Percentiles rank a stretch among this genome's conserved stretches.
Evolutionary conservation across 805 yeast species (phyloP).

Genomic region (Brettanomyces nanus): DNA sequence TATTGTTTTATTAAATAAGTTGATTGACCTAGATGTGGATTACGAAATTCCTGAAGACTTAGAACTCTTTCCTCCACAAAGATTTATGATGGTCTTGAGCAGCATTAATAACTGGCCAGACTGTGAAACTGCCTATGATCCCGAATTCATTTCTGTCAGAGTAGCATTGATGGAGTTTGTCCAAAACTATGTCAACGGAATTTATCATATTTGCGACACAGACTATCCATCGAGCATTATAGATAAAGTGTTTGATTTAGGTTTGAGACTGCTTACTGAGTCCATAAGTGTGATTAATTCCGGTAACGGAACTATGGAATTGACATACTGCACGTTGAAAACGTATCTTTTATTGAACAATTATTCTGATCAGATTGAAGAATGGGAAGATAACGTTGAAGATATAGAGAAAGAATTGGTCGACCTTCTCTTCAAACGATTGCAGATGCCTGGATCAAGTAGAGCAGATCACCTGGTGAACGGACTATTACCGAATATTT

Average conservation of each 20-base stretch:
- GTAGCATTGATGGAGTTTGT: slow-evolving; percentile 41
- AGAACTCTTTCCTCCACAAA: slow-evolving; percentile 51
- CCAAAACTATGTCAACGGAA: slow-evolving; percentile 22
- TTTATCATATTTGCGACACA: slow-evolving; percentile 20
- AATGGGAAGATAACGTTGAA: slow-evolving; percentile 27
- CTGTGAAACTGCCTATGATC: slow-evolving; percentile 52
- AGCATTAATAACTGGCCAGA: slow-evolving; percentile 52
- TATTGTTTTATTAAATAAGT: slow-evolving; percentile 39
- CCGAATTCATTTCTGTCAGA: slow-evolving; percentile 42
- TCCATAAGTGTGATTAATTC: slow-evolving; percentile 32
- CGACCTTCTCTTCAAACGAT: slow-evolving; percentile 27
- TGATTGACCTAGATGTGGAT: slow-evolving; percentile 29
- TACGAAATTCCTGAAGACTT: slow-evolving; percentile 16
- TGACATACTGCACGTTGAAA: slow-evolving; percentile 40
- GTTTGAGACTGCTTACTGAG: slow-evolving; percentile 33
- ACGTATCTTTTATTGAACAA: slow-evolving; percentile 28
- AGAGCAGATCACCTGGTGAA: slow-evolving; percentile 29
- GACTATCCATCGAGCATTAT: slow-evolving; percentile 22
- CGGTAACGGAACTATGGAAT: slow-evolving; percentile 24
- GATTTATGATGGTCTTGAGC: slow-evolving; percentile 54
- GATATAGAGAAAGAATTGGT: slow-evolving; percentile 36
- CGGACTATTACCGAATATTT: slow-evolving; percentile 22
- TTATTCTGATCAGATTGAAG: slow-evolving; percentile 22
- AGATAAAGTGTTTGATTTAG: slow-evolving; percentile 28
- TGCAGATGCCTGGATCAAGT: slow-evolving; percentile 9